Base-by-base conservation (phyloP, 805 yeast genomes). In the Candida bentonensis region DNA sequence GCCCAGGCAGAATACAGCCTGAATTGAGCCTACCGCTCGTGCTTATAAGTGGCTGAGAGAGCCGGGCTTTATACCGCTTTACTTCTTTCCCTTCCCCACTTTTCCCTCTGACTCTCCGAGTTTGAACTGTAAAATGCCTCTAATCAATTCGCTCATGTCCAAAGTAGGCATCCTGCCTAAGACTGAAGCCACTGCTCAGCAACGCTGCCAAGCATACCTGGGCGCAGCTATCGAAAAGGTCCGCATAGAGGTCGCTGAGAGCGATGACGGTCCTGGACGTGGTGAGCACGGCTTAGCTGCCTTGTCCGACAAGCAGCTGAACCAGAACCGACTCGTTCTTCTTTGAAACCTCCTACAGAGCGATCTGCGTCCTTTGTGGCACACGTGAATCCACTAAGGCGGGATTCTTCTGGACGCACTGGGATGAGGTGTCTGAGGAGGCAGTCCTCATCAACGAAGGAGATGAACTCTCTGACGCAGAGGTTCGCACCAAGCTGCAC, bases 401-500 rank as follows among this genome's bases (percentile, higher is more conserved):
- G 23, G 44, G 52, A 30, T 58, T 49, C 44, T 62, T 62, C 48
- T 62, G 67, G 67, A 44, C 49, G 15, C 55, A 61, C 48, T 62
- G 67, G 67, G 66, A 61, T 51, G 53, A 53, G 46, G 53, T 53
- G 50, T 59, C 57, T 53, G 42, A 46, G 20, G 51, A 42, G 40
- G 53, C 58, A 21, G 51, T 62, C 22, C 20, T 28, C 13, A 28
- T 47, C 3, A 26, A 33, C 22, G 54, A 50, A 9, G 47, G 48
- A 20, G 33, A 50, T 48, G 15, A 43, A 27, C 20, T 44, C n/a
- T 22, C 42, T 42, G 43, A 40, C 15, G 51, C 48, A 25, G 48
- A 30, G 22, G 43, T 53, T 21, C 49, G 53, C 28, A 47, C 49
- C 42, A 53, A 50, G 45, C 36, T 53, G 2, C 49, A 49, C 41